Conservation (phyloP, 2,329 filamentous ascomycete species). For the Pleurostoma richardsiae region DNA sequence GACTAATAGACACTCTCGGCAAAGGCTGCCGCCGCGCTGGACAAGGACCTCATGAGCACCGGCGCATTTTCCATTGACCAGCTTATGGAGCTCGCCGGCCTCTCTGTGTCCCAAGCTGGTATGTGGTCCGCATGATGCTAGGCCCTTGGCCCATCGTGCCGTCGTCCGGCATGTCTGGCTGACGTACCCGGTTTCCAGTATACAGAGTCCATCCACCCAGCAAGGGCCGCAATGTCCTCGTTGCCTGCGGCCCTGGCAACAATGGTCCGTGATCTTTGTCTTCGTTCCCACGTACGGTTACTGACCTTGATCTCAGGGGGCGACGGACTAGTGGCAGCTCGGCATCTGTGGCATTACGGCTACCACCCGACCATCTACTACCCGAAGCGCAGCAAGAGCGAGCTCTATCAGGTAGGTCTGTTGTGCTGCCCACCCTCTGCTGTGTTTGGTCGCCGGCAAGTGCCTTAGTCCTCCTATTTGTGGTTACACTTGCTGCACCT, state of each 20-base stretch:
- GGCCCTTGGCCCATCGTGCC: too few relatives aligned
- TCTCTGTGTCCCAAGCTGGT: slow-evolving; percentile 91
- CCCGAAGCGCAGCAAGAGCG: slow-evolving; percentile 85
- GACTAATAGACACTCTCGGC: slow-evolving; percentile 30
- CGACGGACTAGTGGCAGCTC: slow-evolving; percentile 89
- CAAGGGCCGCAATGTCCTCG: slow-evolving; percentile 67
- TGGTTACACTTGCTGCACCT: too few relatives aligned
- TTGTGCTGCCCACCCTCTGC: neutral
- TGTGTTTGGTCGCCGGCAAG: too few relatives aligned
- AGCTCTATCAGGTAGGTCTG: slow-evolving; percentile 70
- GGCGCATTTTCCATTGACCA: slow-evolving; percentile 91
- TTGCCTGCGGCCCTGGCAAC: slow-evolving; percentile 86
- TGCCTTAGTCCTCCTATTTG: too few relatives aligned
- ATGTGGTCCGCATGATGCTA: slow-evolving; percentile 11
- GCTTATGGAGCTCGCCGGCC: slow-evolving; percentile 91
- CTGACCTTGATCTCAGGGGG: slow-evolving; percentile 57
- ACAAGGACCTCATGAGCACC: slow-evolving; percentile 88
- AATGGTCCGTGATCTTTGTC: slow-evolving; percentile 42
- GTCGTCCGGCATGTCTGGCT: too few relatives aligned
- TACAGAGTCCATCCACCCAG: slow-evolving; percentile 75
- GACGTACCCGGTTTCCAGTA: slow-evolving; percentile 43
- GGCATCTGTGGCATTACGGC: slow-evolving; percentile 87
- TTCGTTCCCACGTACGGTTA: slow-evolving; percentile 3
- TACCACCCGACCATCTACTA: slow-evolving; percentile 89
- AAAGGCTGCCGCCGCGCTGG: slow-evolving; percentile 81